Conservation (phyloP, 1,284 basidiomycete species). For the Sparassis latifolia region DNA sequence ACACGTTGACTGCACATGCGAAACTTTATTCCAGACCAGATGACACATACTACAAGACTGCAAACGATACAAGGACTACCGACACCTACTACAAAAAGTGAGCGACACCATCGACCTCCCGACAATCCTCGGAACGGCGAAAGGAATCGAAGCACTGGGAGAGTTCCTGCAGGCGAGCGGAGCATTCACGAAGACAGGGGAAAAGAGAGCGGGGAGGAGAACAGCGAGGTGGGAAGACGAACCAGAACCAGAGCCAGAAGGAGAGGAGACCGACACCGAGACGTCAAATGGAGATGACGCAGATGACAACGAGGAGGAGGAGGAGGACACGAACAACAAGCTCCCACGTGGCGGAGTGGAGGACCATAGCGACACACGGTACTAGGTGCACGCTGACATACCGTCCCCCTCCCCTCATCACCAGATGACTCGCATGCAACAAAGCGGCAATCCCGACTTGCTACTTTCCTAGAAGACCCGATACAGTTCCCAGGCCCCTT, state of each 20-base stretch:
- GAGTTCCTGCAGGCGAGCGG: not conserved
- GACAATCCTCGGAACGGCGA: not conserved
- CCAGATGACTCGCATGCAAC: too few species aligned
- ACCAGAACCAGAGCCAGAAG: not conserved
- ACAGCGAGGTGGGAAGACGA: not conserved
- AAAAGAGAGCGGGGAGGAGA: not conserved
- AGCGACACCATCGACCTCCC: not conserved
- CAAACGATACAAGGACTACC: not conserved
- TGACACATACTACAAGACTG: conserved; percentile 21
- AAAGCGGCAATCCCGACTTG: too few species aligned
- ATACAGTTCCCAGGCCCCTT: too few species aligned
- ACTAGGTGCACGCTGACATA: too few species aligned
- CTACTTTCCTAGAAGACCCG: too few species aligned
- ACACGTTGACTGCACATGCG: conserved; percentile 22
- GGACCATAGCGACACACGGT: too few species aligned
- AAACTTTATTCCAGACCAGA: conserved; percentile 17
- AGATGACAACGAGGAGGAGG: not conserved
- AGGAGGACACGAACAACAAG: not conserved
- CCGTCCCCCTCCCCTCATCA: too few species aligned
- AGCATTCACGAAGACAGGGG: conserved; percentile 2
- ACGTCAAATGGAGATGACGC: not conserved
- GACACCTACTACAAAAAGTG: not conserved
- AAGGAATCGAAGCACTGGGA: not conserved
- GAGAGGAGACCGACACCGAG: not conserved
- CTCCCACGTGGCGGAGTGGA: too few species aligned